Evolutionary conservation across 257 asterid species (phyloP), one percentile per base, ranked within the genome.

Genomic region (Rauvolfia tetraphylla): DNA sequence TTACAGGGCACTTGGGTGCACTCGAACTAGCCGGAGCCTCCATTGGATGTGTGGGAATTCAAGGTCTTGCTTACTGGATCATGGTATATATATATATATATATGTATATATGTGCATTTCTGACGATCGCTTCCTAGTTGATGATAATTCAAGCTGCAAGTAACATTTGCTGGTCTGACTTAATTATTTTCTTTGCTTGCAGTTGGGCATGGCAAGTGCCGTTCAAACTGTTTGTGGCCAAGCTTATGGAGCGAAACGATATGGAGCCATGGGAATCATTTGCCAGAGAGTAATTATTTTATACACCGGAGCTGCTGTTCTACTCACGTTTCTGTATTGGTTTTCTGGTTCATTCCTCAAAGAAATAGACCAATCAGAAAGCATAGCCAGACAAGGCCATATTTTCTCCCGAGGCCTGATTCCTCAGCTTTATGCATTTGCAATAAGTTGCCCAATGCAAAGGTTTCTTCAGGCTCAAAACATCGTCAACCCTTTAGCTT

Each of bases 151-250:
- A n/a, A n/a, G n/a, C n/a, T n/a, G n/a, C n/a, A n/a, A n/a, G n/a
- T n/a, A n/a, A n/a, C n/a, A n/a, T n/a, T n/a, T n/a, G n/a, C n/a
- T n/a, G n/a, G n/a, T n/a, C n/a, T n/a, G n/a, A n/a, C n/a, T n/a
- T n/a, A n/a, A n/a, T n/a, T n/a, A n/a, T n/a, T n/a, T n/a, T n/a
- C n/a, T n/a, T 23, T 8, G n/a, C 22, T 49, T 63, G 36, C 67
- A 83, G 87, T 51, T 83, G 73, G 87, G 84, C 1, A 80, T 83
- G 84, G 82, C 81, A 23, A 80, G 82, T 66, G 84, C 84, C 7
- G 84, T 83, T 78, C 82, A 83, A 71, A 83, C 82, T 1, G 86
- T 83, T 34, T 83, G 87, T 48, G 84, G 84, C 1, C 83, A 75
- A 75, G 87, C 83, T 22, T 83, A 83, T 49, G 84, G 84, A 44